Conservation (phyloP, 2,329 filamentous ascomycete species). For the Scorias spongiosa region DNA sequence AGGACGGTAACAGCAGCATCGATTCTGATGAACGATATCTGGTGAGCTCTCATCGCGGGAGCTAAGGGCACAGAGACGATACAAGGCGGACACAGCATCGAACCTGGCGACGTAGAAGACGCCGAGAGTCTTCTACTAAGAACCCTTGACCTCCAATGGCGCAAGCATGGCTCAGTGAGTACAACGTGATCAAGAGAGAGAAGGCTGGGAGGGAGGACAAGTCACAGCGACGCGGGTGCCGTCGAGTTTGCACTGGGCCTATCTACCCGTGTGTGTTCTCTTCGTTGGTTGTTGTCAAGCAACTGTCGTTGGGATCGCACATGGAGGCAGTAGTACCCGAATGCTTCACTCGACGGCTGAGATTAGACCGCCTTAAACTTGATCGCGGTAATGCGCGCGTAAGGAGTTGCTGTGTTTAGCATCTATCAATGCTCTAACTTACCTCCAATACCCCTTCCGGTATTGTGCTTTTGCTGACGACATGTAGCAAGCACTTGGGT, state of each 20-base stretch:
- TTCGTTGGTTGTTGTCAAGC: too few relatives aligned
- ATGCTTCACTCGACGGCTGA: conserved; percentile 16
- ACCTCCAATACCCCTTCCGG: conserved; percentile 4
- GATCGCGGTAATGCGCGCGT: conserved; percentile 25
- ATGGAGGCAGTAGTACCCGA: background rate
- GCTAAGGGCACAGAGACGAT: conserved; percentile 7
- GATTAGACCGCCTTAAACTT: conserved; percentile 25
- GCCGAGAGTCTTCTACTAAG: conserved; percentile 3
- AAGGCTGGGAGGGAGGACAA: conserved; percentile 1
- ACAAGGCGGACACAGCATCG: background rate
- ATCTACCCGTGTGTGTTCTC: too few relatives aligned
- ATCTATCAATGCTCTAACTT: conserved; percentile 15
- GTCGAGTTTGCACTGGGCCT: background rate
- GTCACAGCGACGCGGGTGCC: conserved; percentile 1
- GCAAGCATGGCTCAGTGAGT: conserved; percentile 16
- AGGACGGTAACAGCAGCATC: conserved; percentile 15
- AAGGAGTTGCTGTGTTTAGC: conserved; percentile 25
- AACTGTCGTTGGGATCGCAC: background rate
- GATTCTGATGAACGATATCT: conserved; percentile 22
- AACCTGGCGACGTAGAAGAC: conserved; percentile 1
- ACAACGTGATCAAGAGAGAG: conserved; percentile 3
- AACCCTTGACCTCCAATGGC: conserved; percentile 4
- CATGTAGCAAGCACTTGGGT: conserved; percentile 34
- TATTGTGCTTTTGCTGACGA: conserved; percentile 7
- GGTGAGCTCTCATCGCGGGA: conserved; percentile 16